Conservation (phyloP, 164 flowering plant species). For the Paratinospora sagittata region DNA sequence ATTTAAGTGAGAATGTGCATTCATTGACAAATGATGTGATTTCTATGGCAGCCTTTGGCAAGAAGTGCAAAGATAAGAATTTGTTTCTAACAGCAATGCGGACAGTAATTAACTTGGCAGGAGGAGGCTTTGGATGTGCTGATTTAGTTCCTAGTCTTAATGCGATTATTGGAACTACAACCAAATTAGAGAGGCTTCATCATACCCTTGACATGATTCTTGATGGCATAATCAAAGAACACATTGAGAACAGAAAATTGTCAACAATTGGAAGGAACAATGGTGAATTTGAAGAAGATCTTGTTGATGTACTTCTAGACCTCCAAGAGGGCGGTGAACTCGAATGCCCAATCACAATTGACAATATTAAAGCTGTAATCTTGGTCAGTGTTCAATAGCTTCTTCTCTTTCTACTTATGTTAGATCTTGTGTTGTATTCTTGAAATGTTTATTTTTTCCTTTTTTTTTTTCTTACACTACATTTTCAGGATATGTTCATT, state of each 20-base stretch:
- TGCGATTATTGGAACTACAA: constrained; percentile 16
- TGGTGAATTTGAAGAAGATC: constrained; percentile 3
- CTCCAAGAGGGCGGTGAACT: constrained; percentile 1
- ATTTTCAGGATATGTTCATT: constrained; percentile 14
- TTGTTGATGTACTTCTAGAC: constrained; percentile 4
- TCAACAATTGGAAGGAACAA: not conserved
- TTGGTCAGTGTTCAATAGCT: constrained; percentile 2
- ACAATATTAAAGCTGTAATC: not conserved
- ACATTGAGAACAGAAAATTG: constrained; percentile 17
- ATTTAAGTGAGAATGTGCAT: constrained; percentile 16
- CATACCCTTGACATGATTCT: constrained; percentile 19
- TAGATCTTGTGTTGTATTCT: not conserved
- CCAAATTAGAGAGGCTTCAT: constrained; percentile 18
- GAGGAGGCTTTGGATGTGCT: constrained; percentile 15
- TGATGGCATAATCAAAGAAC: too few relatives aligned
- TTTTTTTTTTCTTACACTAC: not conserved
- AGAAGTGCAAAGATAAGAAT: constrained; percentile 15
- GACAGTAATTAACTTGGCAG: not conserved
- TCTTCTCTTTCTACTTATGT: not conserved
- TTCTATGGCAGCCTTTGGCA: constrained; percentile 26
- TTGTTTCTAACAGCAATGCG: constrained; percentile 4
- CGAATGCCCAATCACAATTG: not conserved
- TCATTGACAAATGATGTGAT: constrained; percentile 12
- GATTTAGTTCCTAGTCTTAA: constrained; percentile 29
- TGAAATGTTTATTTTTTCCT: not conserved